Conservation (phyloP, 306 rosid genomes). For the Acacia melanoxylon region DNA sequence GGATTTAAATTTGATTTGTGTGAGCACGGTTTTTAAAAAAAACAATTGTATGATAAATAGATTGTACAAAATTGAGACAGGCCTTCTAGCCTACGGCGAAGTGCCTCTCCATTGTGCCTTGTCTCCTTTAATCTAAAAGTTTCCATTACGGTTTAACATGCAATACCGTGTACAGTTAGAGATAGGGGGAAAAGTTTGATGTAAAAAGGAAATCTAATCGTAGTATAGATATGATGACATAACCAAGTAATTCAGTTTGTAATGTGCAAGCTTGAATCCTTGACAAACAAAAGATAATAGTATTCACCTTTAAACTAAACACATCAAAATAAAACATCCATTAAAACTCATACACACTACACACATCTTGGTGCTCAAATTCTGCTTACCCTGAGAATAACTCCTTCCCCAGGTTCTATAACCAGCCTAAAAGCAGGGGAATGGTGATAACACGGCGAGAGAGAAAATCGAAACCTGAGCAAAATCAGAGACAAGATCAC, state of each 20-base stretch:
- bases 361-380: constrained; percentile 3
- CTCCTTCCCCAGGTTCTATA: constrained; percentile 41
- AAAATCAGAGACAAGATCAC: constrained; percentile 44
- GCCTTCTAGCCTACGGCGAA: too few species aligned
- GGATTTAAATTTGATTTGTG: too few species aligned
- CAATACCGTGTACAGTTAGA: too few species aligned
- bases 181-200: background rate
- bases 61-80: too few species aligned
- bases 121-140: background rate
- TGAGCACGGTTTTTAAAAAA: too few species aligned
- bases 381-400: constrained; percentile 35
- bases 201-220: background rate
- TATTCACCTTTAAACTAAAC: background rate
- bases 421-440: constrained; percentile 38
- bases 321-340: background rate
- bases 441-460: constrained; percentile 36
- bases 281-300: background rate
- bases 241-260: background rate
- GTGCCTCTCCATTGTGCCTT: too few species aligned
- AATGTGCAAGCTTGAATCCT: background rate
- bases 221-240: background rate
- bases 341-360: background rate
- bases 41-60: too few species aligned
- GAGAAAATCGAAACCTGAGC: constrained; percentile 33
- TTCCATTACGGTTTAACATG: background rate